Conservation (phyloP, 495 filamentous ascomycete genomes). For the Aspergillus sclerotiicarbonarius region DNA sequence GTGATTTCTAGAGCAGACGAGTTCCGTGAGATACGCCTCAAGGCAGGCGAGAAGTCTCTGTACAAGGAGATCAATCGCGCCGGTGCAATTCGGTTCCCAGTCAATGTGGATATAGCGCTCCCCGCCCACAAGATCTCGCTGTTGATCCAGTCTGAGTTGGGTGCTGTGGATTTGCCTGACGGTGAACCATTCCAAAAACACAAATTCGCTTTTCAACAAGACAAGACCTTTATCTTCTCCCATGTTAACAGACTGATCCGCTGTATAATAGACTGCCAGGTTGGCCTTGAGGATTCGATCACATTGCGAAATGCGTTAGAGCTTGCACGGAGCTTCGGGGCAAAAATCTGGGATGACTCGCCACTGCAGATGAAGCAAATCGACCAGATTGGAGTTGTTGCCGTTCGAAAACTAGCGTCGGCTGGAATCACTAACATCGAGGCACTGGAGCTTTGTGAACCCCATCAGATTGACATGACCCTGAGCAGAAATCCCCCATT, state of each 20-base stretch:
- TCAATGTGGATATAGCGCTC: conserved; percentile 72
- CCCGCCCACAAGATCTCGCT: conserved; percentile 84
- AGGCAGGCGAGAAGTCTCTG: conserved; percentile 66
- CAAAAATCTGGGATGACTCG: conserved; percentile 82
- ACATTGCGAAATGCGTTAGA: conserved; percentile 70
- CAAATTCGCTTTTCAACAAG: conserved; percentile 60
- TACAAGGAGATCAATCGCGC: conserved; percentile 83
- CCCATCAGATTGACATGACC: conserved; percentile 70
- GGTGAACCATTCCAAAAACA: conserved; percentile 61
- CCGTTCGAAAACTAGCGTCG: conserved; percentile 72
- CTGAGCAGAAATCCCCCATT: conserved; percentile 81
- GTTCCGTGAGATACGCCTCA: conserved; percentile 74
- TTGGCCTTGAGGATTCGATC: conserved; percentile 63
- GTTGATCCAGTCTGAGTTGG: conserved; percentile 78
- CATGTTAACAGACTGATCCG: conserved; percentile 72
- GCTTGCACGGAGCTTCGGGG: conserved; percentile 72
- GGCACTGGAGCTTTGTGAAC: conserved; percentile 63
- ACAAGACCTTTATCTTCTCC: conserved; percentile 71
- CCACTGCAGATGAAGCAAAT: conserved; percentile 85
- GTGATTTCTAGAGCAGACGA: conserved; percentile 70
- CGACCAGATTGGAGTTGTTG: conserved; percentile 73
- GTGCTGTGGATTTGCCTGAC: conserved; percentile 66
- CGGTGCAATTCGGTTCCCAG: conserved; percentile 67
- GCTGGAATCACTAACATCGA: conserved; percentile 70
- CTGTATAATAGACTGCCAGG: conserved; percentile 84